A percentile compares a stretch with the other conserved stretches of the same genome.
Conservation (phyloP, 169 alveolate species). For the Babesia sp. region DNA sequence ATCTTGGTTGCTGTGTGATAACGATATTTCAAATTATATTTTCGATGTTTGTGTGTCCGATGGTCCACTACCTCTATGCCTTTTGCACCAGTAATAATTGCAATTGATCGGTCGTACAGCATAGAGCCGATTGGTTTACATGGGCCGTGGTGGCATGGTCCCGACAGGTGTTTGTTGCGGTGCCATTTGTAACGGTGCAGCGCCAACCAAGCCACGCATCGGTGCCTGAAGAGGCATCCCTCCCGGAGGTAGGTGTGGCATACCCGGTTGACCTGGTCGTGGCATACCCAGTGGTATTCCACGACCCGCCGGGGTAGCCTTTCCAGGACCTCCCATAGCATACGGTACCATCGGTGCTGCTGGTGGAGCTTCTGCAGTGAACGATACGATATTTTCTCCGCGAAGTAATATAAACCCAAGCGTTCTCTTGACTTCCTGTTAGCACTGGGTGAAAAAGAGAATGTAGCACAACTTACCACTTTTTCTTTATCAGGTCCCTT, state of each 20-base stretch:
- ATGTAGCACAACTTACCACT: constrained; percentile 32
- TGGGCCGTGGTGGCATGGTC: constrained; percentile 67
- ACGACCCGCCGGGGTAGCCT: constrained; percentile 75
- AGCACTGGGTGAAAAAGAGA: neutral
- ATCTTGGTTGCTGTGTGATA: no score
- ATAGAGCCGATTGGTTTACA: no score
- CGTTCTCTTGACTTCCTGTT: constrained; percentile 91
- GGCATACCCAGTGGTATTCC: constrained; percentile 67
- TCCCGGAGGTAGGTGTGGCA: constrained; percentile 56
- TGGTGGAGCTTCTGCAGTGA: constrained; percentile 98
- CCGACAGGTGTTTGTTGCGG: constrained; percentile 57
- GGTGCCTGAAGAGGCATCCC: constrained; percentile 61
- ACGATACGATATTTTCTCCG: constrained; percentile 96
- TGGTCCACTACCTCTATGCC: no score
- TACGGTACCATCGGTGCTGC: constrained; percentile 60
- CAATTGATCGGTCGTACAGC: no score
- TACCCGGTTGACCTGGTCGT: constrained; percentile 46
- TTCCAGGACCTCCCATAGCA: constrained; percentile 73
- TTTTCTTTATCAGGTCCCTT: constrained; percentile 53
- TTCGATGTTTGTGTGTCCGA: no score
- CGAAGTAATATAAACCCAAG: constrained; percentile 95
- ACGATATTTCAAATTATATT: no score
- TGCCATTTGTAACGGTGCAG: constrained; percentile 69
- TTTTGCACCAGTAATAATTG: no score
- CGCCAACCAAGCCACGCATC: constrained; percentile 71